Conservation (phyloP, 192 early-diverging fungal genomes). For the Lunasporangiospora selenospora region DNA sequence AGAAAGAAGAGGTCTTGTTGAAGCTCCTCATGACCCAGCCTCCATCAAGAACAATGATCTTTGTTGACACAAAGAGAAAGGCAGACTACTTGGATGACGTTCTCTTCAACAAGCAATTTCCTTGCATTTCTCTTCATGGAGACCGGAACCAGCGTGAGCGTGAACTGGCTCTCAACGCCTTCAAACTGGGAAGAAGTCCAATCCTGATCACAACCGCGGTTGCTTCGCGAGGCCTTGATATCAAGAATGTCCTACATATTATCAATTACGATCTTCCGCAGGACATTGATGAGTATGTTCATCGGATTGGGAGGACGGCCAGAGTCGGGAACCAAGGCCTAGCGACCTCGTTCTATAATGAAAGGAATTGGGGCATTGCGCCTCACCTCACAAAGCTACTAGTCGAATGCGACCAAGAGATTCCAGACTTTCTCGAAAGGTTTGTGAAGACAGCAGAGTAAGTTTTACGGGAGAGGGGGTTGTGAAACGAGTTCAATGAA, state of each 20-base stretch:
- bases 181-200: slow-evolving; percentile 63
- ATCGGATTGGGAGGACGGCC: slow-evolving; percentile 80
- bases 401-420: slow-evolving; percentile 60
- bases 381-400: slow-evolving; percentile 56
- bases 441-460: slow-evolving; percentile 11
- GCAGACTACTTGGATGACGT: slow-evolving; percentile 82
- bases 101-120: slow-evolving; percentile 69
- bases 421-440: slow-evolving; percentile 59
- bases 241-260: slow-evolving; percentile 84
- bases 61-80: slow-evolving; percentile 84
- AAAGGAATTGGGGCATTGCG: slow-evolving; percentile 50
- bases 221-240: slow-evolving; percentile 86
- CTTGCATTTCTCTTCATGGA: slow-evolving; percentile 85
- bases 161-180: slow-evolving; percentile 76
- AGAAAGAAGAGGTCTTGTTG: slow-evolving; percentile 68
- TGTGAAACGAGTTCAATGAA: no score
- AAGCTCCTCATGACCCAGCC: slow-evolving; percentile 61
- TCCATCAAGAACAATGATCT: slow-evolving; percentile 78
- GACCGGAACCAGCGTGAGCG: slow-evolving; percentile 83
- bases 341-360: slow-evolving; percentile 64
- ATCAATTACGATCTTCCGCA: slow-evolving; percentile 87
- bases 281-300: slow-evolving; percentile 88
- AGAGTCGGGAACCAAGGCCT: slow-evolving; percentile 67
- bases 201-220: slow-evolving; percentile 89
- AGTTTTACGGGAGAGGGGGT: no score